Conservation (phyloP, 192 early-diverging fungal genomes). For the Coemansia umbellata region DNA sequence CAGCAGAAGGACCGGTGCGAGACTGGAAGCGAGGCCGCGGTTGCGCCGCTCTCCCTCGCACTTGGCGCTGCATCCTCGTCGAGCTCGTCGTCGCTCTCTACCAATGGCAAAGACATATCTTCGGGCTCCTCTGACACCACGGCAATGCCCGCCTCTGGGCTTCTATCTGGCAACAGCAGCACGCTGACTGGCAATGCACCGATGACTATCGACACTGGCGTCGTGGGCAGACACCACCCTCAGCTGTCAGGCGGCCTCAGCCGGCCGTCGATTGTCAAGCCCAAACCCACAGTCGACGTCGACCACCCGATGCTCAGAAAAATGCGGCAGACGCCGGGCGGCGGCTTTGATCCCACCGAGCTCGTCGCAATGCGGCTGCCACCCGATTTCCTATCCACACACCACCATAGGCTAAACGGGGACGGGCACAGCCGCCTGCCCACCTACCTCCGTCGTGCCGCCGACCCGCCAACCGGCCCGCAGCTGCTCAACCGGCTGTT, state of each 20-base stretch:
- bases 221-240: neutral
- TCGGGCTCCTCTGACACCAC: neutral
- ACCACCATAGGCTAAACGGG: neutral
- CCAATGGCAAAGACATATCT: neutral
- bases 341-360: constrained; percentile 28
- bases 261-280: neutral
- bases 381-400: constrained; percentile 10
- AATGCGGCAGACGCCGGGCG: constrained; percentile 45
- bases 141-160: neutral
- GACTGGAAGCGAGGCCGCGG: neutral
- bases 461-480: constrained; percentile 28
- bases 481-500: constrained; percentile 27
- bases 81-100: constrained; percentile 2
- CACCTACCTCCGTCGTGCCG: constrained; percentile 23
- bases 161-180: neutral
- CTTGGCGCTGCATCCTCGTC: neutral
- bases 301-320: constrained; percentile 46
- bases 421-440: constrained; percentile 4
- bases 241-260: neutral
- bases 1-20: constrained; percentile 15
- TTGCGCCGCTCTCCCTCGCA: neutral
- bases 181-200: neutral
- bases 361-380: constrained; percentile 39
- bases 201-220: neutral
- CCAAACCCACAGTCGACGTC: constrained; percentile 11